Base-by-base conservation (phyloP, 2,329 filamentous ascomycete genomes). In the Aspergillus hortae region DNA sequence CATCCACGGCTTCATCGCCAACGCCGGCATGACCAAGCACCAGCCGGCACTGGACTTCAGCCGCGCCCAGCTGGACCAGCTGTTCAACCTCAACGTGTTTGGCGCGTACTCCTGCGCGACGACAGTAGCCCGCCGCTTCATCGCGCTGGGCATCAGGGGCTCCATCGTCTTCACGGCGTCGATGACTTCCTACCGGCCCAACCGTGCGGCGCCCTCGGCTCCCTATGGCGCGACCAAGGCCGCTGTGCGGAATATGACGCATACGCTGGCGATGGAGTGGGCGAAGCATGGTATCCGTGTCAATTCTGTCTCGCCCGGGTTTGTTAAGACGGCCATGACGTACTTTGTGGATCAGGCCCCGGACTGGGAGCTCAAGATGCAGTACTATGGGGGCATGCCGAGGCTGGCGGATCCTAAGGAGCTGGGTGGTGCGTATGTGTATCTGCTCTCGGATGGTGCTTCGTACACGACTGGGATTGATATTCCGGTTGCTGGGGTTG, bases 341-440 rank as follows among this genome's bases (percentile, higher is more conserved):
- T 79, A 77, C 61, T 78, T 76, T 58, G 78, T 83, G 5, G 72
- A 76, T 52, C 73, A 73, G 15, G 69, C 74, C 14, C 76, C 78
- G 0, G 80, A 82, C 60, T 83, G 79, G 80, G 76, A 79, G 51
- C 67, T 74, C 55, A 78, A 83, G 67, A 74, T 83, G 69, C 77
- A 80, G 64, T 82, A 83, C 60, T 83, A 82, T 58, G 78, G 80
- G 3, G 80, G 80, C 3, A 82, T 83, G 72, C 80, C 79, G 10
- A 67, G 80, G 25, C 57, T 83, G 35, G 80, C 80, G 0, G 72
- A 78, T 43, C 75, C 77, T 0, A 73, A 79, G 56, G 80, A 83
- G 63, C 65, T 83, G 1, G 79, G 79, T 1, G 79, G 80, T 14
- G 80, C 80, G 1, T 83, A 83, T 56, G 78, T 82, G 4, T 83